phyloP scores from a whole-genome alignment of 169 alveolate species.

The Plasmodium relictum region DNA sequence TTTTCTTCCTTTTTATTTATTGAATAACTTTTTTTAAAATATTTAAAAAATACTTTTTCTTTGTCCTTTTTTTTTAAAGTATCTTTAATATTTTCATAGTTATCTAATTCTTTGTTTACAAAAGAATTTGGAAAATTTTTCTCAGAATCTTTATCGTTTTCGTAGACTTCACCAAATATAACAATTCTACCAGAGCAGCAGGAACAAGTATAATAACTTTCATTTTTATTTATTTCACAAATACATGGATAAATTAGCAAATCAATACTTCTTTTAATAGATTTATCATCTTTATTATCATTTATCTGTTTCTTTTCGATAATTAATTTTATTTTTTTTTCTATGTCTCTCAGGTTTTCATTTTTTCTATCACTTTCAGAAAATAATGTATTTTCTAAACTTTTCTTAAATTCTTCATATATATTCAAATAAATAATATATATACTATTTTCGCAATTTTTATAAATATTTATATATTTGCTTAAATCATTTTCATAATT shows the following conservation, averaged over 20 bases:
- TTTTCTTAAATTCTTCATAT: not conserved
- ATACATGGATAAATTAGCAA: slow-evolving; percentile 79
- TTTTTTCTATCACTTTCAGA: not conserved
- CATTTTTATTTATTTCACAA: slow-evolving; percentile 74
- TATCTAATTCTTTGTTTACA: slow-evolving; percentile 47
- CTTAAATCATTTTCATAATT: slow-evolving; percentile 8
- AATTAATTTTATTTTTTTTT: slow-evolving; percentile 21
- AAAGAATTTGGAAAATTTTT: slow-evolving; percentile 36
- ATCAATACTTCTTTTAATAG: slow-evolving; percentile 84
- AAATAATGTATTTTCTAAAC: not conserved
- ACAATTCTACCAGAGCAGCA: slow-evolving; percentile 86
- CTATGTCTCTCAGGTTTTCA: not conserved
- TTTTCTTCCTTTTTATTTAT: slow-evolving; percentile 53
- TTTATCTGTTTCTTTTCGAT: slow-evolving; percentile 35
- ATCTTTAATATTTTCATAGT: slow-evolving; percentile 32
- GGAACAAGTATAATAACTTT: slow-evolving; percentile 81
- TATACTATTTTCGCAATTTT: slow-evolving; percentile 28
- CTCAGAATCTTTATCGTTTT: not conserved
- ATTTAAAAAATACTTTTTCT: slow-evolving; percentile 31
- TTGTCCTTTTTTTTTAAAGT: slow-evolving; percentile 3
- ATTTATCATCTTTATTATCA: slow-evolving; percentile 76
- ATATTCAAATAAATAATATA: slow-evolving; percentile 49
- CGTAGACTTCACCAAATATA: slow-evolving; percentile 58
- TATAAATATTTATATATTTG: slow-evolving; percentile 26
- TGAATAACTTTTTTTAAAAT: slow-evolving; percentile 63